Conservation (phyloP, 2,329 filamentous ascomycete genomes). For the Calonectria ilicicola region DNA sequence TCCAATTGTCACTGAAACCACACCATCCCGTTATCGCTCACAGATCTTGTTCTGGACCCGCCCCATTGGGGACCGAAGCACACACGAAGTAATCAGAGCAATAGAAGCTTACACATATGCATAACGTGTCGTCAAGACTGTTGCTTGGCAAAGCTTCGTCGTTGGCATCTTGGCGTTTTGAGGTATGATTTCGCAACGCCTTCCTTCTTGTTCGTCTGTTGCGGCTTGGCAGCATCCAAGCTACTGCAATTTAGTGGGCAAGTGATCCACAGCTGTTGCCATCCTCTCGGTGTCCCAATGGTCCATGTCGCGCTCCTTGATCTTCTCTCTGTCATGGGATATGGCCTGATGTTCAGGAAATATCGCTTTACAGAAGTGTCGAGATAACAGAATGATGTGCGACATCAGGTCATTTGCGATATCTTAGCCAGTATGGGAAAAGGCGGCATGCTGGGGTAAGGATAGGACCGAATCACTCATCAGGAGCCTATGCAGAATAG, state of each 20-base stretch:
- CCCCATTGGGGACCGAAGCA: not conserved
- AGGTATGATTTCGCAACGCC: conserved; percentile 8
- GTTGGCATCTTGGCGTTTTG: conserved; percentile 5
- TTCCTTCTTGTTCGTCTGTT: conserved; percentile 14
- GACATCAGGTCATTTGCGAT: conserved; percentile 27
- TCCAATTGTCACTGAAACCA: conserved; percentile 6
- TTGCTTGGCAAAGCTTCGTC: conserved; percentile 10
- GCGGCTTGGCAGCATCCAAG: conserved; percentile 23
- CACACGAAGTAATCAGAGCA: conserved; percentile 9
- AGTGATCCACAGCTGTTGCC: conserved; percentile 13
- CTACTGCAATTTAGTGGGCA: conserved; percentile 14
- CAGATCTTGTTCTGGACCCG: conserved; percentile 6
- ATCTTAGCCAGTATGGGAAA: conserved; percentile 30
- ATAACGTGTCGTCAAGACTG: conserved; percentile 15
- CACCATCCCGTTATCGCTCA: not conserved
- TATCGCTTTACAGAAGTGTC: conserved; percentile 15
- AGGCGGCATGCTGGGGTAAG: conserved; percentile 13
- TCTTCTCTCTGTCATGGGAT: conserved; percentile 1
- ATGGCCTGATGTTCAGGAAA: conserved; percentile 38
- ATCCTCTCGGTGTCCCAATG: conserved; percentile 3
- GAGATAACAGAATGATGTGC: not conserved
- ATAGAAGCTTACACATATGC: conserved; percentile 27
- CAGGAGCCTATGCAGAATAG: conserved; percentile 5
- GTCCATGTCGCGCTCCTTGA: conserved; percentile 17
- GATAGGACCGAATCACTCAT: conserved; percentile 22